Evolutionary conservation across 305 asterid species (phyloP), one percentile per base, ranked within the genome.

Genomic region (Euphrasia arctica): DNA sequence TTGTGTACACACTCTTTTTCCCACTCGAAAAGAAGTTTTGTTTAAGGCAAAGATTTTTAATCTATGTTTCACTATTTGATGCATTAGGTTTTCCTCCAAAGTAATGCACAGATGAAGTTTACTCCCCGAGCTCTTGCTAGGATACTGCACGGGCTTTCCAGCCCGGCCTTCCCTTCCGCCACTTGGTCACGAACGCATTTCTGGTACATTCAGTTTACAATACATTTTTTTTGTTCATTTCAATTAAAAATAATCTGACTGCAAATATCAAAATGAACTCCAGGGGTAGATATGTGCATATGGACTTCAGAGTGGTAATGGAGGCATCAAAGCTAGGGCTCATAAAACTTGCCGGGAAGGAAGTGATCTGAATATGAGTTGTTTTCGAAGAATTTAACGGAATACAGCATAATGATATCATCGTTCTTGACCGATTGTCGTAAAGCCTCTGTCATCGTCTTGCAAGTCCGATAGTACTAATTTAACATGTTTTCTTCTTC

Each of bases 131-230:
- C 99, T 7, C 72, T 93, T 54, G 97, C 96, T 45, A 88, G 97
- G 77, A 83, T 93, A 77, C 73, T 93, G 80, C 99, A 90, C 64
- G 97, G 99, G 28, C 86, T 93, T 61, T 74, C 78, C 42, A 93
- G 99, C 78, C 99, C 99, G 13, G 95, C 95, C 62, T 93, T 88
- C 66, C 91, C 95, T 66, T 72, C 93, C 64, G 73, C 95, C 63
- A 77, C 79, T 60, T 93, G 99, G 99, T 88, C 96, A 55, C 88
- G 79, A 86, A 84, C 93, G 65, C 99, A 90, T 87, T 93, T 93
- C 91, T 93, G 99, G 99, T 93, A 66, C 58, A 11, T 48, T 48
- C 15, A 48, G 54, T 48, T 48, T n/a, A 48, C 1, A 14, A n/a
- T 48, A 11, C 54, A n/a, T 0, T 25, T 62, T 7, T 5, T 12